Conservation (phyloP, 139 green algal species). For the Volvox reticuliferus region DNA sequence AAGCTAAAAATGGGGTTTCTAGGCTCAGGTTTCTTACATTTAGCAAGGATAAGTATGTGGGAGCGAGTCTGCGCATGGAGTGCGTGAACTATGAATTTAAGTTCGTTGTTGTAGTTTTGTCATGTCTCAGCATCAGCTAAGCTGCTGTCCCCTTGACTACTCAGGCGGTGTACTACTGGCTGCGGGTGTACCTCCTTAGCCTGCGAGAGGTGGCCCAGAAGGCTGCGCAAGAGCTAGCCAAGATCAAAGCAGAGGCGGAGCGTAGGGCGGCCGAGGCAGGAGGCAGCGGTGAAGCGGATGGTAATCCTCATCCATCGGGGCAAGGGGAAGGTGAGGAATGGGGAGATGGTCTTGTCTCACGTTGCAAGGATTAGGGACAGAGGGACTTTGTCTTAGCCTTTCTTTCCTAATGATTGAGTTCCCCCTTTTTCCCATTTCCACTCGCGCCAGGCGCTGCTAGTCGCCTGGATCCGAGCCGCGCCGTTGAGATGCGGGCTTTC, state of each 20-base stretch:
- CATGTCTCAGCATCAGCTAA: no score
- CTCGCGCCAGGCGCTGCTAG: not conserved
- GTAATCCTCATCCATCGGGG: not conserved
- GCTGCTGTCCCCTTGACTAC: conserved; percentile 50
- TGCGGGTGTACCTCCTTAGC: conserved; percentile 88
- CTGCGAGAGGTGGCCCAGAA: conserved; percentile 77
- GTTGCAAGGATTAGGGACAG: no score
- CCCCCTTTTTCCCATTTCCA: no score
- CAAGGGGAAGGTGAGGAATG: not conserved
- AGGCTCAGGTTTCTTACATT: no score
- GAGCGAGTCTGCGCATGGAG: no score
- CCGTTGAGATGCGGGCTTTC: conserved; percentile 57
- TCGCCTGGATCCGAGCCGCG: conserved; percentile 23
- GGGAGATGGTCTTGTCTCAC: not conserved
- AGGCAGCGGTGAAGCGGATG: not conserved
- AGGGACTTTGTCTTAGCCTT: no score
- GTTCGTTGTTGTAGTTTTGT: no score
- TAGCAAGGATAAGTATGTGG: no score
- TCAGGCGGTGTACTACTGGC: conserved; percentile 93
- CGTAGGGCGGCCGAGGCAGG: conserved; percentile 40
- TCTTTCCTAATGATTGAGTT: no score
- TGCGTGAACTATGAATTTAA: no score
- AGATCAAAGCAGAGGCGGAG: conserved; percentile 32
- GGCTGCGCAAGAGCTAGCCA: conserved; percentile 61
- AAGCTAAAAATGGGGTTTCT: no score